A percentile compares a stretch with the other conserved stretches of the same genome.
Conservation (phyloP, 768 basidiomycete genomes). For the Leucosporidium yakuticum region DNA sequence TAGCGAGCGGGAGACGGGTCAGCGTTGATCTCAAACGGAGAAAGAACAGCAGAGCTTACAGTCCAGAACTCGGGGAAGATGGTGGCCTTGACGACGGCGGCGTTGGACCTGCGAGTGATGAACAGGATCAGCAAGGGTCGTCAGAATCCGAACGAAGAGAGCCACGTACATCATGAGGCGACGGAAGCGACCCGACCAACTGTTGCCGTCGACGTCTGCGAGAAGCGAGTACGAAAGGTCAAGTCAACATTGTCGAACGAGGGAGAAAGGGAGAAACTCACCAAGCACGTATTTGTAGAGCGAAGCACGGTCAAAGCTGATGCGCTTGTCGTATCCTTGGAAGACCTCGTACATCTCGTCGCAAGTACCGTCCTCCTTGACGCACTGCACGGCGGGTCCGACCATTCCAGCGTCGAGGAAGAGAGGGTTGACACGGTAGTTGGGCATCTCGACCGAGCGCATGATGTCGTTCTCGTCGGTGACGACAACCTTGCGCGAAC, state of each 20-base stretch:
- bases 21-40: background rate
- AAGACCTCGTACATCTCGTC: slow-evolving; percentile 35
- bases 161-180: slow-evolving; percentile 25
- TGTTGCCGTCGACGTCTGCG: slow-evolving; percentile 67
- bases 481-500: slow-evolving; percentile 30
- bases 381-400: slow-evolving; percentile 39
- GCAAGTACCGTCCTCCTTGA: slow-evolving; percentile 37
- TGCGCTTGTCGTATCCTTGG: slow-evolving; percentile 35
- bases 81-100: slow-evolving; percentile 45
- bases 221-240: slow-evolving; percentile 6
- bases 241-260: background rate
- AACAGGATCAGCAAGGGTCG: background rate
- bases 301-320: slow-evolving; percentile 34
- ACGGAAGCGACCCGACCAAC: slow-evolving; percentile 39
- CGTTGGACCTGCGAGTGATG: slow-evolving; percentile 34
- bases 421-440: slow-evolving; percentile 37
- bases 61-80: slow-evolving; percentile 40
- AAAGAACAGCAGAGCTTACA: slow-evolving; percentile 3
- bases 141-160: background rate
- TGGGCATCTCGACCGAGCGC: slow-evolving; percentile 29
- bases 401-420: slow-evolving; percentile 40
- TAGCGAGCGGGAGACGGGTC: background rate
- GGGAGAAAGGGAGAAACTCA: background rate
- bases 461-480: slow-evolving; percentile 29
- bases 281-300: slow-evolving; percentile 74